Base-by-base conservation (phyloP, 352 stramenopile species). In the Thalassiosira mediterranea region DNA sequence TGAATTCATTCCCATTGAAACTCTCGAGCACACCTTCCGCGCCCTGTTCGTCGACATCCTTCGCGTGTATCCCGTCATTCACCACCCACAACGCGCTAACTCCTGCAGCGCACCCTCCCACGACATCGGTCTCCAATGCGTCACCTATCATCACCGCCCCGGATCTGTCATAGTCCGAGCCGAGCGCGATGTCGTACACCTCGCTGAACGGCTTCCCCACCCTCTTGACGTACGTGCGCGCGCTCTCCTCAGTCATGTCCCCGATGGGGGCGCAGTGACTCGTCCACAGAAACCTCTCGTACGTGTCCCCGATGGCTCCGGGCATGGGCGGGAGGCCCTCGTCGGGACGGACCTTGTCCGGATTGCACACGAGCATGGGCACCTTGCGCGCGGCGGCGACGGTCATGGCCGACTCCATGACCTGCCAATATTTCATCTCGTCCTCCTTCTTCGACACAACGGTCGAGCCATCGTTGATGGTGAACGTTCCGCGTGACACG, bases 161-260 rank as follows among this genome's bases (percentile, higher is more conserved):
- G n/a, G 42, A 48, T 44, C 23, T 23, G 17, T 81, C 46, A 29
- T 34, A 51, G 32, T 40, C 49, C 7, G 49, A 37, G 19, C 32
- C 2, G 2, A 92, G 53, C 2, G 78, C 83, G 49, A 90, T 77
- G 21, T 89, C 72, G 65, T 88, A 90, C 8, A 92, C 83, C 52
- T 88, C 76, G 26, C 47, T 13, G 77, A 88, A 92, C 23, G 86
- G 86, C 68, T 92, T 92, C 29, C 86, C 86, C 25, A 91, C 83
- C 2, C 83, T 72, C 47, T 88, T 85, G 3, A 91, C 72, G 38
- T 84, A 69, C 21, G 44, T 28, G 15, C 67, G n/a, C 13, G 61
- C 52, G 10, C 51, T 23, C n/a, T 61, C 37, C 52, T 87, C 73
- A 1, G 38, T 75, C 72, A 81, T 81, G 34, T 81, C 57, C 21